Base-by-base conservation (phyloP, 192 early-diverging fungal species). In the Podila horticola region DNA sequence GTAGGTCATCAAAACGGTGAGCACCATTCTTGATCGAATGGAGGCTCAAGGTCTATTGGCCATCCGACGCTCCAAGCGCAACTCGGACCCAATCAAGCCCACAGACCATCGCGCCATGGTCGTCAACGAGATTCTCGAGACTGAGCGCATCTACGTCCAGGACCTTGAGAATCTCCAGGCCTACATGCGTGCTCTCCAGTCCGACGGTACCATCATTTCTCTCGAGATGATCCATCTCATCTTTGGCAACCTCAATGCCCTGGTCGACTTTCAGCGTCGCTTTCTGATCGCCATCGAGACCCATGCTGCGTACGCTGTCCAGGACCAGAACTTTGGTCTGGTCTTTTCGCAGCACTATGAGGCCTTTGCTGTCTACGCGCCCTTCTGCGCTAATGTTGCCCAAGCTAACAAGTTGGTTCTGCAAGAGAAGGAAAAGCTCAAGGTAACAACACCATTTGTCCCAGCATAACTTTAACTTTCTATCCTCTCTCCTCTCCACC, bases 251-350 rank as follows among this genome's bases (percentile, higher is more conserved):
- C 87, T 99, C 60, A 93, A 94, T 82, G 90, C 93, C 62, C 84
- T 99, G 22, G 90, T 98, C 29, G 97, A 99, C 73, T 98, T 98
- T 64, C 96, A 98, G 85, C 91, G 97, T 26, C 90, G 97, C 50
- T 98, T 99, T 72, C 85, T 99, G 71, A 91, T 98, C 50, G 89
- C 90, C 45, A 83, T 99, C 75, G 98, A 99, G 86, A 89, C 92
- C 30, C 86, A 94, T 26, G 89, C 90, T 20, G 88, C 90, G 30
- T 87, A 89, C 67, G 62, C 90, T 31, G 71, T 92, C n/a, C 82
- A 88, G 51, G 96, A 99, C 52, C 97, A 99, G 75, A 86, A 93
- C 49, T 91, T 98, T 84, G 98, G 98, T 31, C 86, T 84, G 15
- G 84, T 98, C 12, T 99, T 98, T 74, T 66, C 92, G 24, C 85